These are phyloP conservation scores for Brassica carinata DNA, from an alignment of 345 rosid species.

Conservation along the genomic window DNA sequence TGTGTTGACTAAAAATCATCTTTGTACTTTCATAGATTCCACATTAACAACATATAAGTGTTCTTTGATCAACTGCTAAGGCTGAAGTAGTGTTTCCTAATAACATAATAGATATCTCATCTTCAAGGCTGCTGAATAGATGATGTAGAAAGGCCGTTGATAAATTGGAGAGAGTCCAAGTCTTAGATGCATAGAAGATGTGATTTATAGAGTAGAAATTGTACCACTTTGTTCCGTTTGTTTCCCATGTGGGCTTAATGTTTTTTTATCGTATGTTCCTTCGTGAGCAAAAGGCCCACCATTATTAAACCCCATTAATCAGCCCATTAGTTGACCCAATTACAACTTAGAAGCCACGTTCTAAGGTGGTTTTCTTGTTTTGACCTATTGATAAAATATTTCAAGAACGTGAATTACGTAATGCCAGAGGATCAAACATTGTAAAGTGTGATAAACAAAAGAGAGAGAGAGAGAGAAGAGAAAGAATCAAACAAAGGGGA, in stretches of 20 bases:
- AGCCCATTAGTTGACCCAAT: slow-evolving; percentile 8
- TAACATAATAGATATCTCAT: too few species aligned
- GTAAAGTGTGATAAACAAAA: slow-evolving; percentile 4
- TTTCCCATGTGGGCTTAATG: background rate
- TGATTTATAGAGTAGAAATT: background rate
- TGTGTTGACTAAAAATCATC: too few species aligned
- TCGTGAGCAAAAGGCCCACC: background rate
- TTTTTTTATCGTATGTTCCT: background rate
- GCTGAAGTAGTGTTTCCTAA: too few species aligned
- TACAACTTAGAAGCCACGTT: slow-evolving; percentile 21
- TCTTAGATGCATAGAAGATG: background rate
- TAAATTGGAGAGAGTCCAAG: background rate
- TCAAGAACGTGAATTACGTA: slow-evolving; percentile 43
- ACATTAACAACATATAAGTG: too few species aligned
- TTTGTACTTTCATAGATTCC: too few species aligned
- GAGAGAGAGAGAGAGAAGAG: background rate
- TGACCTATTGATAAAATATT: background rate
- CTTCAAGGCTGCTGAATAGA: too few species aligned
- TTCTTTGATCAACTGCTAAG: too few species aligned
- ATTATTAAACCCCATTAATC: background rate
- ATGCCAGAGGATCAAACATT: slow-evolving; percentile 34
- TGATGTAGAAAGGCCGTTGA: background rate
- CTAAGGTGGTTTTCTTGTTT: slow-evolving; percentile 1
- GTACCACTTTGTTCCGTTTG: background rate
- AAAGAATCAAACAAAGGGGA: background rate